phyloP scores from a whole-genome alignment of 345 rosid genomes.

The Salix exigua region DNA sequence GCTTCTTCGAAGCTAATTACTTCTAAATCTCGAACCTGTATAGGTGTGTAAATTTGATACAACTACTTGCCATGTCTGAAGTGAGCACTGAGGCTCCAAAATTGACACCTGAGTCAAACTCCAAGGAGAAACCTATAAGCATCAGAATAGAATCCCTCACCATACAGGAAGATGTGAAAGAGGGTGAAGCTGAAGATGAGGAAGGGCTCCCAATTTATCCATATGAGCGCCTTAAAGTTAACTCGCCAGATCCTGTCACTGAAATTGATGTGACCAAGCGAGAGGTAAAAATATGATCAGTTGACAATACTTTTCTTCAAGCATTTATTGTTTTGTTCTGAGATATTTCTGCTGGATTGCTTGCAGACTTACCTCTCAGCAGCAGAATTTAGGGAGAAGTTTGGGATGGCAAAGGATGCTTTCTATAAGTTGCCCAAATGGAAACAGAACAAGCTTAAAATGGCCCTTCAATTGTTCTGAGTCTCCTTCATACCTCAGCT shows the following conservation, averaged over 20 bases:
- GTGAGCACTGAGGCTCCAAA: conserved; percentile 50
- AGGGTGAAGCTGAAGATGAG: conserved; percentile 89
- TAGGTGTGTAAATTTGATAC: conserved; percentile 4
- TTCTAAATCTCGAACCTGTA: not conserved
- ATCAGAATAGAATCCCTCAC: conserved; percentile 72
- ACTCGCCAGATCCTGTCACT: conserved; percentile 57
- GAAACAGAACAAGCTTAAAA: conserved; percentile 98
- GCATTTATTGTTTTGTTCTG: not conserved
- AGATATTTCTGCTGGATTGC: conserved; percentile 2
- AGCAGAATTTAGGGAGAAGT: conserved; percentile 79
- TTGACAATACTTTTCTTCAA: not conserved
- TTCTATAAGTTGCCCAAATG: conserved; percentile 90
- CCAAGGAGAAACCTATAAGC: conserved; percentile 65
- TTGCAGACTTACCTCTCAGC: conserved; percentile 72
- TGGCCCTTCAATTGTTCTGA: conserved; percentile 79
- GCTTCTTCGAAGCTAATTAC: not conserved
- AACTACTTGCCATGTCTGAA: conserved; percentile 29
- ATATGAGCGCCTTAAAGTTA: conserved; percentile 70
- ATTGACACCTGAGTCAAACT: conserved; percentile 45
- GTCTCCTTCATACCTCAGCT: conserved; percentile 20
- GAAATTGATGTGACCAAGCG: conserved; percentile 94
- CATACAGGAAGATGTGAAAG: conserved; percentile 83
- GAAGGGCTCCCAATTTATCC: conserved; percentile 78
- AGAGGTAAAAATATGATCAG: conserved; percentile 54
- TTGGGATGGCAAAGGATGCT: conserved; percentile 73